These are phyloP conservation scores for Coemansia sp. DNA, from an alignment of 192 early-diverging fungal genomes.

Conservation along the genomic window DNA sequence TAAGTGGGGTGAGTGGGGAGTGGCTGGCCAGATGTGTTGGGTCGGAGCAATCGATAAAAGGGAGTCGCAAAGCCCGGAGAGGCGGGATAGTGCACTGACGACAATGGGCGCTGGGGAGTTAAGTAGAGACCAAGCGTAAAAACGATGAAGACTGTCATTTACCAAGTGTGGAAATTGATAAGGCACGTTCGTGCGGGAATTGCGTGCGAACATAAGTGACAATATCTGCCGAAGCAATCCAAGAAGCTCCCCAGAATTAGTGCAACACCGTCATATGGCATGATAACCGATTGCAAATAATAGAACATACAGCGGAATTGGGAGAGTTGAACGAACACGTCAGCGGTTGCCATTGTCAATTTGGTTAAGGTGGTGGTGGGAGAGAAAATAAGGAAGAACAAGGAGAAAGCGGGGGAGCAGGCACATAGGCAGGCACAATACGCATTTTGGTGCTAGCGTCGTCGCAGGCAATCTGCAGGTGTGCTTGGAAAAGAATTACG, in stretches of 20 bases:
- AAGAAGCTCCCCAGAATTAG: neutral
- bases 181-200: neutral
- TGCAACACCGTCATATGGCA: neutral
- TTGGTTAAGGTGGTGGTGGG: neutral
- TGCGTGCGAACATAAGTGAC: neutral
- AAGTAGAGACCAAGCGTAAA: neutral
- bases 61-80: neutral
- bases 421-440: neutral
- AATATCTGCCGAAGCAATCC: neutral
- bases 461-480: neutral
- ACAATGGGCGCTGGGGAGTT: neutral
- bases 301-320: neutral
- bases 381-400: neutral
- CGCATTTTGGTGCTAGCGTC: neutral
- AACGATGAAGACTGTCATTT: neutral
- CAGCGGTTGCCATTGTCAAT: neutral
- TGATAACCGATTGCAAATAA: neutral
- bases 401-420: neutral
- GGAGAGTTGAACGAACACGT: neutral
- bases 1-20: slow-evolving; percentile 3
- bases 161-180: neutral
- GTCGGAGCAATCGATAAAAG: slow-evolving; percentile 1
- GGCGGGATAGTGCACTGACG: neutral
- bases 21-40: neutral
- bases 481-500: neutral